Conservation (phyloP, 139 green algal species). For the Eudorina sp. region DNA sequence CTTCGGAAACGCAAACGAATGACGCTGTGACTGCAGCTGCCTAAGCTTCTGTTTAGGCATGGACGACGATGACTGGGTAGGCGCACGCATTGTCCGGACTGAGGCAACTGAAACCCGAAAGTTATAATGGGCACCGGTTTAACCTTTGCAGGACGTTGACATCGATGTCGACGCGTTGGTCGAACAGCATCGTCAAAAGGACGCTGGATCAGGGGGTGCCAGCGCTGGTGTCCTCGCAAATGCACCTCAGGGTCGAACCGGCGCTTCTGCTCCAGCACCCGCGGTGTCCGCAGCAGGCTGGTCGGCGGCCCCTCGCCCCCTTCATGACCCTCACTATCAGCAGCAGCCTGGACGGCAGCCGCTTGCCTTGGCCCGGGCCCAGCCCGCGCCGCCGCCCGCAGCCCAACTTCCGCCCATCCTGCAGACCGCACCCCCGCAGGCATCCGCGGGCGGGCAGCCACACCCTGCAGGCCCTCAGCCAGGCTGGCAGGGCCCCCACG, state of each 20-base stretch:
- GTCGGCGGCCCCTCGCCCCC: no score
- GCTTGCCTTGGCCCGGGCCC: no score
- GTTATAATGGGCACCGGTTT: background rate
- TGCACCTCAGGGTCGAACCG: no score
- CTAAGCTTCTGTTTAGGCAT: background rate
- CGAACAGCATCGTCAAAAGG: constrained; percentile 6
- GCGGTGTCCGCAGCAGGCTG: background rate
- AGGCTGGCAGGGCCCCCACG: background rate
- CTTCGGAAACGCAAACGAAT: background rate
- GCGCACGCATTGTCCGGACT: background rate
- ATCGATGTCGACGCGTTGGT: constrained; percentile 30
- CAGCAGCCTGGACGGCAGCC: background rate
- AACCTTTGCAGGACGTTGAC: constrained; percentile 14
- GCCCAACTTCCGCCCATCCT: no score
- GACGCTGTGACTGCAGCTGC: background rate
- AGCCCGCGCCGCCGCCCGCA: background rate
- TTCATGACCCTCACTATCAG: no score
- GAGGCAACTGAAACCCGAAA: no score
- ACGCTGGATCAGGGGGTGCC: background rate
- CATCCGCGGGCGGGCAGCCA: no score
- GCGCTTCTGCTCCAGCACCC: background rate
- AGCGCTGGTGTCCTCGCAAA: background rate
- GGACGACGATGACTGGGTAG: constrained; percentile 54
- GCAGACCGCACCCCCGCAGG: background rate
- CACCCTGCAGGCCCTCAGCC: background rate